A percentile compares a stretch with the other conserved stretches of the same genome.
Evolutionary conservation across 768 basidiomycete genomes (phyloP).

Genomic region (Kwoniella botswanensis): DNA sequence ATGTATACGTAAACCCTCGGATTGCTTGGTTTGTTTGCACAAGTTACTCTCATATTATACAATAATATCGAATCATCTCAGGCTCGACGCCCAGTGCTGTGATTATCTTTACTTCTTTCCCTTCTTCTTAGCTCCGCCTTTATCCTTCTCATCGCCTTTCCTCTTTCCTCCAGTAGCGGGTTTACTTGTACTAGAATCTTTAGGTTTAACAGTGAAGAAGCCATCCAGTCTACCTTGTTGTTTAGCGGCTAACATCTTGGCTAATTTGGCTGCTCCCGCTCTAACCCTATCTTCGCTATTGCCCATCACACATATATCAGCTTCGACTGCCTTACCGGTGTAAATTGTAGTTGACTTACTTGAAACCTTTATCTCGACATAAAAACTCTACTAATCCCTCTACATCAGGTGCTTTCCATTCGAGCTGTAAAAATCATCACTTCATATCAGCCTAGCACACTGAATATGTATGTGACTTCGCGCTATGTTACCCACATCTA

Average conservation of each 20-base stretch:
- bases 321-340: background rate
- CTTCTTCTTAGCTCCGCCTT: constrained; percentile 60
- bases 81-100: background rate
- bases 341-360: constrained; percentile 63
- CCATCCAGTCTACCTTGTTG: constrained; percentile 96
- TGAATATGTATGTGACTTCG: background rate
- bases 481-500: constrained; percentile 67
- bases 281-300: constrained; percentile 92
- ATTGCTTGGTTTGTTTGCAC: too few species aligned
- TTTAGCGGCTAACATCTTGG: constrained; percentile 82
- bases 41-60: background rate
- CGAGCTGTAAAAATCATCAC: constrained; percentile 66
- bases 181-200: constrained; percentile 57
- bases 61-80: background rate
- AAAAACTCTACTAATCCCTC: constrained; percentile 93
- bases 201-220: constrained; percentile 81
- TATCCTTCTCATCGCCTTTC: constrained; percentile 62
- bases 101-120: constrained; percentile 48
- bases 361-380: constrained; percentile 95
- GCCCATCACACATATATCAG: constrained; percentile 9
- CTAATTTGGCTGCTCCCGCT: constrained; percentile 90
- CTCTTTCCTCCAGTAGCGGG: constrained; percentile 47
- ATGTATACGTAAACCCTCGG: too few species aligned
- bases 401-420: constrained; percentile 91
- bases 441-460: background rate